Conservation (phyloP, 1,139 yeast species). For the Hansenula lynferdii region DNA sequence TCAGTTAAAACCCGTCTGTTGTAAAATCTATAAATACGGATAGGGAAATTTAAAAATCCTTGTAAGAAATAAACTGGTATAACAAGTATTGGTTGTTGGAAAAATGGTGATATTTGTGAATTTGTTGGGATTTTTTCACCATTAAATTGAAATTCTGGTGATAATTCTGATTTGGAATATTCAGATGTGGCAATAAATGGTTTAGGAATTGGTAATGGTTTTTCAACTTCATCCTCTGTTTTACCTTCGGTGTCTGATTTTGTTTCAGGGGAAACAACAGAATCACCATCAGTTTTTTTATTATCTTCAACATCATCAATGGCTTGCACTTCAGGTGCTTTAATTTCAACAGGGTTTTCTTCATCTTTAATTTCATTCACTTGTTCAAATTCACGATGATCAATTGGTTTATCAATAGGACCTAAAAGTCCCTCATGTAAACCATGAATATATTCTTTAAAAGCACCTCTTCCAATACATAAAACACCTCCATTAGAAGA, state of each 20-base stretch:
- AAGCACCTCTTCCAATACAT: slow-evolving; percentile 94
- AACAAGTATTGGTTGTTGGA: slow-evolving; percentile 72
- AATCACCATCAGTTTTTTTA: slow-evolving; percentile 8
- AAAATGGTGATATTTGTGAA: slow-evolving; percentile 49
- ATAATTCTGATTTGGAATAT: slow-evolving; percentile 48
- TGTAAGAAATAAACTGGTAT: slow-evolving; percentile 69
- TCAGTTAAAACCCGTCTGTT: slow-evolving; percentile 69
- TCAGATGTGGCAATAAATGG: slow-evolving; percentile 60
- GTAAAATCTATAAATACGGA: slow-evolving; percentile 74
- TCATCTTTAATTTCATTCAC: neutral
- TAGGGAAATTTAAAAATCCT: slow-evolving; percentile 77
- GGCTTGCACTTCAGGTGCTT: neutral
- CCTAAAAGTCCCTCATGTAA: slow-evolving; percentile 94
- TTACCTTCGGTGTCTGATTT: neutral
- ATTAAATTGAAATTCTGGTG: slow-evolving; percentile 50
- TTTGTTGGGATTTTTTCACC: slow-evolving; percentile 21
- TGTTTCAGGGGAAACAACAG: slow-evolving; percentile 1
- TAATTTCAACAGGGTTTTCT: neutral
- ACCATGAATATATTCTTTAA: slow-evolving; percentile 86
- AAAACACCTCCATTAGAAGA: slow-evolving; percentile 75
- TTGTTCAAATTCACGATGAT: slow-evolving; percentile 7
- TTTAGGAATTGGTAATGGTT: slow-evolving; percentile 45
- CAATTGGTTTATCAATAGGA: slow-evolving; percentile 67
- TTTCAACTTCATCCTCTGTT: slow-evolving; percentile 19
- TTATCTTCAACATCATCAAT: slow-evolving; percentile 14